Evolutionary conservation across 2,329 filamentous ascomycete species (phyloP).

Genomic region (Penicillium paneum): DNA sequence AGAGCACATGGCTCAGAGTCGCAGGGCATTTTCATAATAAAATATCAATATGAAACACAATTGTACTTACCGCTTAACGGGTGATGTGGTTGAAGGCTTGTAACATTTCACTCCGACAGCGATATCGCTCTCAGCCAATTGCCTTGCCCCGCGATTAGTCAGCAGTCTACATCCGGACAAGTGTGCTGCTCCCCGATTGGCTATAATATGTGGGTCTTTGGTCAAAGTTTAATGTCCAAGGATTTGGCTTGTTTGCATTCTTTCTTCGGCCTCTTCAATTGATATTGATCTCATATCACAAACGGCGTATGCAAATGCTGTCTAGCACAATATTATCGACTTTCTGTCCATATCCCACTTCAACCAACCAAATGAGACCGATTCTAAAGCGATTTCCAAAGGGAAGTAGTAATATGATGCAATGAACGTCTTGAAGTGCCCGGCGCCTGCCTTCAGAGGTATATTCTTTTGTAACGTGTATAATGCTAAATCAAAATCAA

Average conservation of each 20-base stretch:
- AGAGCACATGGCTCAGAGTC: not conserved
- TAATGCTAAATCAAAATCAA: not conserved
- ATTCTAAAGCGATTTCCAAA: not conserved
- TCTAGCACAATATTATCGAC: not conserved
- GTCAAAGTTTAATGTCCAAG: not conserved
- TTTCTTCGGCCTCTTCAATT: not conserved
- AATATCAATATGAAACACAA: conserved; percentile 2
- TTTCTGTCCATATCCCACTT: not conserved
- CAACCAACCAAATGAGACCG: not conserved
- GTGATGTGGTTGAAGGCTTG: conserved; percentile 19
- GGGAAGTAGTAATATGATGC: not conserved
- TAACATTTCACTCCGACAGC: conserved; percentile 25
- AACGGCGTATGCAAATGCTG: not conserved
- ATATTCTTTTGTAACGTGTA: not conserved
- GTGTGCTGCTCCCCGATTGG: conserved; percentile 12
- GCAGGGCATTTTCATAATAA: not conserved
- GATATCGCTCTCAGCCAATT: conserved; percentile 31
- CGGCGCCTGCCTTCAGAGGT: not conserved
- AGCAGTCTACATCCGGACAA: not conserved
- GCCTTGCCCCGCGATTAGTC: conserved; percentile 20
- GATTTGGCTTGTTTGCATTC: conserved; percentile 3
- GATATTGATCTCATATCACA: not conserved
- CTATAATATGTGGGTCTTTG: not conserved
- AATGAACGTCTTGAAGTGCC: not conserved
- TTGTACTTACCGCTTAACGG: conserved; percentile 23